Conservation (phyloP, 2,329 filamentous ascomycete genomes). For the Xylaria sp. region DNA sequence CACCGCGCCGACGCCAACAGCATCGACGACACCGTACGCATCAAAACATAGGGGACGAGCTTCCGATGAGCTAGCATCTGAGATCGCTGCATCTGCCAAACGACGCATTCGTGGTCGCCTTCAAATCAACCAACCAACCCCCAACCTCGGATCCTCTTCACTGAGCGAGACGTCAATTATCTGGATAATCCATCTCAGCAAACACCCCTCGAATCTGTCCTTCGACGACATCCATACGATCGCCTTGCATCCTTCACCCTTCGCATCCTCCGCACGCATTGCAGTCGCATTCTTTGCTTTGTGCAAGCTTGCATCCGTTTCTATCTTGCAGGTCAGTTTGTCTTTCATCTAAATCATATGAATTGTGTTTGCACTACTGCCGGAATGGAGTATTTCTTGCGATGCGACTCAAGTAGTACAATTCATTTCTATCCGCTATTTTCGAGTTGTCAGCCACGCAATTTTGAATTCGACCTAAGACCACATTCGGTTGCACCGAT, state of each 20-base stretch:
- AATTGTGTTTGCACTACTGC: not conserved
- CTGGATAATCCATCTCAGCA: constrained; percentile 33
- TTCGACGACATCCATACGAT: not conserved
- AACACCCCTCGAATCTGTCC: not conserved
- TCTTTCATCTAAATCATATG: not conserved
- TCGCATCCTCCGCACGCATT: not conserved
- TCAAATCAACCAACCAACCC: constrained; percentile 12
- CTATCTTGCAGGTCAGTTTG: constrained; percentile 6
- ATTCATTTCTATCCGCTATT: not conserved
- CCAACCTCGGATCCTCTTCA: constrained; percentile 40
- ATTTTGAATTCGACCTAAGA: too few species aligned
- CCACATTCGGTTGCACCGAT: too few species aligned
- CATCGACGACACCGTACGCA: not conserved
- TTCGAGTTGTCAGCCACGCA: not conserved
- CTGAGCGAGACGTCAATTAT: constrained; percentile 41
- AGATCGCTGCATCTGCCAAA: constrained; percentile 31
- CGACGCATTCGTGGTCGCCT: constrained; percentile 40
- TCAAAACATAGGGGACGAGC: not conserved
- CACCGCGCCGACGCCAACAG: not conserved
- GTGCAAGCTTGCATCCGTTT: not conserved
- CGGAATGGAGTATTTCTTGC: not conserved
- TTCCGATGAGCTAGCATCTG: constrained; percentile 15
- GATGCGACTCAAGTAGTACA: not conserved
- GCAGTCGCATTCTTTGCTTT: not conserved
- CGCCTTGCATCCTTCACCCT: not conserved